phyloP scores from a whole-genome alignment of 805 yeast species.

The Diddensiella caesifluorescens region DNA sequence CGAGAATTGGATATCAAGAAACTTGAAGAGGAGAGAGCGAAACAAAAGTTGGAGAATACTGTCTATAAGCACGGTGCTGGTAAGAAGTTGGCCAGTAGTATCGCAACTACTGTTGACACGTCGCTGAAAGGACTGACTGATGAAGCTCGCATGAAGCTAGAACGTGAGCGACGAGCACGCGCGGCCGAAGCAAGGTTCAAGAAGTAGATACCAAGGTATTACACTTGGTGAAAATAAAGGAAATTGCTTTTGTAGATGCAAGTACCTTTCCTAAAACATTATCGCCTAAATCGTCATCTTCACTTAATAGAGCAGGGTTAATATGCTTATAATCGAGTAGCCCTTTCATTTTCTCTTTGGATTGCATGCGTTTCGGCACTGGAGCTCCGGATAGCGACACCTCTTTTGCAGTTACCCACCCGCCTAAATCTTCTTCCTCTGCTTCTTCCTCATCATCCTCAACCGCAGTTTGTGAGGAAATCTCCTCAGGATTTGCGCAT shows the following conservation, averaged over 20 bases:
- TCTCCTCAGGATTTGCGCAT: no score
- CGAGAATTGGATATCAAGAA: constrained; percentile 67
- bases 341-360: constrained; percentile 49
- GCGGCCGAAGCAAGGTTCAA: constrained; percentile 88
- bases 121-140: constrained; percentile 51
- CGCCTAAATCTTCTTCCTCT: constrained; percentile 21
- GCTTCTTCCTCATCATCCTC: constrained; percentile 25
- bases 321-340: constrained; percentile 59
- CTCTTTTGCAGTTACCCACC: constrained; percentile 58
- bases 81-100: constrained; percentile 23
- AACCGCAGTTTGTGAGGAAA: constrained; percentile 1
- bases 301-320: constrained; percentile 40
- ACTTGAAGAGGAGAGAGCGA: constrained; percentile 45
- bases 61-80: constrained; percentile 9
- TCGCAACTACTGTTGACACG: constrained; percentile 21
- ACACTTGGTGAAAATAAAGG: constrained; percentile 40
- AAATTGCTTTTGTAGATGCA: constrained; percentile 25
- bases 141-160: constrained; percentile 67
- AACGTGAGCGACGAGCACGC: constrained; percentile 92
- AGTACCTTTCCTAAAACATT: constrained; percentile 20
- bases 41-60: constrained; percentile 40
- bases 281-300: constrained; percentile 6
- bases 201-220: constrained; percentile 19
- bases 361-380: constrained; percentile 30
- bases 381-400: constrained; percentile 26